Conservation (phyloP, 371 early-diverging fungal genomes). For the Capillidium heterosporum region DNA sequence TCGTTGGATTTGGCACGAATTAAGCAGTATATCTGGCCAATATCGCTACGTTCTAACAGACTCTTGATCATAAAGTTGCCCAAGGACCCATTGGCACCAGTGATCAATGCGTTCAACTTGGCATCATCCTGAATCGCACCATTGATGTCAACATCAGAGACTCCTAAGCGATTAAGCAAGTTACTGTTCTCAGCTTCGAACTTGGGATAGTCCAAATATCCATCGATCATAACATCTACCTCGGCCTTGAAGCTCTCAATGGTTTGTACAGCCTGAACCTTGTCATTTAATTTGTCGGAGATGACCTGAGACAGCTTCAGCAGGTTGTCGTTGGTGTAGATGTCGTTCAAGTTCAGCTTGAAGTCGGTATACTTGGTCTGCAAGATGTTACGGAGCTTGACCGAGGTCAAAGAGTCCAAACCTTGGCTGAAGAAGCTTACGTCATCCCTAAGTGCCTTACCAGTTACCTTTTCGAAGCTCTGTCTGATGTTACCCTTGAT, state of each 20-base stretch:
- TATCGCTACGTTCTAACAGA: background rate
- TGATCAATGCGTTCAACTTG: background rate
- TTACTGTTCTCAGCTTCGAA: background rate
- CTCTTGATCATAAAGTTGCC: background rate
- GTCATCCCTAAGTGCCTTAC: background rate
- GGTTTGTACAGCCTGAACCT: background rate
- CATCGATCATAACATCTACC: background rate
- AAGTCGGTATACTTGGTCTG: background rate
- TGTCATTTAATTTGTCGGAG: background rate
- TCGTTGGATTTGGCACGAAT: background rate
- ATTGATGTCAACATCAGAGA: no score
- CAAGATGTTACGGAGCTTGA: conserved; percentile 2
- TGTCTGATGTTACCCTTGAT: no score
- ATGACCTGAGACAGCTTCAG: background rate
- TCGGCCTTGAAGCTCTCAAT: background rate
- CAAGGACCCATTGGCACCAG: conserved; percentile 5
- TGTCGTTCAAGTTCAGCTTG: background rate
- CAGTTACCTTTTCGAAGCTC: background rate
- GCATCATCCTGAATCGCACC: background rate
- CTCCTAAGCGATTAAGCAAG: no score
- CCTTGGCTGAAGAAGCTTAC: background rate
- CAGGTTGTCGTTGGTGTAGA: background rate
- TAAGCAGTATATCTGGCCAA: background rate
- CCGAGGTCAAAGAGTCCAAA: background rate
- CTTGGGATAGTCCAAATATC: background rate